Evolutionary conservation across 805 yeast species (phyloP).

Genomic region (Pichia kluyveri): DNA sequence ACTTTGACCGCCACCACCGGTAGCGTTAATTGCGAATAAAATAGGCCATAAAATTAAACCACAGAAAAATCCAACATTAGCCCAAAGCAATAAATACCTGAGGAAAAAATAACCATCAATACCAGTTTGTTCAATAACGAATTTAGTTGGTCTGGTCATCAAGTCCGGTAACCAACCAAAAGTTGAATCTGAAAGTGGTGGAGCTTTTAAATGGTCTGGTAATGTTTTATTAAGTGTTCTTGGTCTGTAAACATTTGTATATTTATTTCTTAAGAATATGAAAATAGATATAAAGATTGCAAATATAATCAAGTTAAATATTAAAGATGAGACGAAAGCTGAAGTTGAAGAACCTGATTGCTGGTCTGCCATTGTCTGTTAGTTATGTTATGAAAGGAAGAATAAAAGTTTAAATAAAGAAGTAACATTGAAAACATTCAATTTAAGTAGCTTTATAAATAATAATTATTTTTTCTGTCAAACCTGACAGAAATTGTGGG

Average conservation of each 20-base stretch:
- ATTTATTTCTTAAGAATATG: slow-evolving; percentile 33
- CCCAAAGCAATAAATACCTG: slow-evolving; percentile 52
- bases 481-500: too few species aligned
- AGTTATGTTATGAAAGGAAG: not conserved
- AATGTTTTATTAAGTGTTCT: slow-evolving; percentile 36
- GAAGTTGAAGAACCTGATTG: slow-evolving; percentile 32
- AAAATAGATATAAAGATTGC: slow-evolving; percentile 33
- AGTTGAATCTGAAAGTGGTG: slow-evolving; percentile 34
- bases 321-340: slow-evolving; percentile 39
- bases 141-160: slow-evolving; percentile 48
- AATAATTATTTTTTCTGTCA: too few species aligned
- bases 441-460: too few species aligned
- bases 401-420: not conserved
- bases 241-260: slow-evolving; percentile 44
- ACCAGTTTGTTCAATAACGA: slow-evolving; percentile 60
- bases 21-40: slow-evolving; percentile 64
- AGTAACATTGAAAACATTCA: too few species aligned
- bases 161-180: slow-evolving; percentile 49
- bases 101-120: slow-evolving; percentile 71
- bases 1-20: slow-evolving; percentile 43
- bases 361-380: not conserved
- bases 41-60: slow-evolving; percentile 57
- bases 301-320: slow-evolving; percentile 35
- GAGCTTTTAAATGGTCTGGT: slow-evolving; percentile 32
- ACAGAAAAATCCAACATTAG: slow-evolving; percentile 41